These are phyloP conservation scores for Linnemannia exigua DNA, from an alignment of 192 early-diverging fungal species.

Conservation along the genomic window DNA sequence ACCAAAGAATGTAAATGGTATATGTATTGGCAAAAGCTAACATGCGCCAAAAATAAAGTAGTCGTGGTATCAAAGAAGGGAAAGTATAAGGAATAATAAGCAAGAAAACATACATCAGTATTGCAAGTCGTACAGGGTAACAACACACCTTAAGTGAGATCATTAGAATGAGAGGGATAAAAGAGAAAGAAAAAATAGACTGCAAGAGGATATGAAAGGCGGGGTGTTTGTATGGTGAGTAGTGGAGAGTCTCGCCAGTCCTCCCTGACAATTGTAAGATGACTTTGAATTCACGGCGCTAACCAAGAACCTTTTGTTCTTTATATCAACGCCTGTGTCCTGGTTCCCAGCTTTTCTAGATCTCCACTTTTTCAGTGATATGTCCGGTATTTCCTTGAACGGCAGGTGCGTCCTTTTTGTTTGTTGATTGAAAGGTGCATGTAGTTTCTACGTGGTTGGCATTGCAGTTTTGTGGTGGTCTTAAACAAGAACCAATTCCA, in stretches of 20 bases:
- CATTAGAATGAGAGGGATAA: neutral
- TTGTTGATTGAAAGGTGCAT: neutral
- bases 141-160: neutral
- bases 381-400: neutral
- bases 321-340: neutral
- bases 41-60: neutral
- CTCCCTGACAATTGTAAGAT: neutral
- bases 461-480: neutral
- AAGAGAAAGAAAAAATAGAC: no score
- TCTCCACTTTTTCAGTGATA: neutral
- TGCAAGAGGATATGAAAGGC: no score
- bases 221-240: neutral
- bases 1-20: no score
- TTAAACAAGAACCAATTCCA: constrained; percentile 80
- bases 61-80: constrained; percentile 1
- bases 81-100: neutral
- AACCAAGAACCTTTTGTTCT: neutral
- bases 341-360: neutral
- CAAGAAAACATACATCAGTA: neutral
- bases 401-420: neutral
- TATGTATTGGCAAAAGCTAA: neutral
- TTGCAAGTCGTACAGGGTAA: no score
- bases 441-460: neutral
- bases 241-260: neutral
- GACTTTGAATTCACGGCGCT: neutral